A percentile compares a stretch with the other conserved stretches of the same genome.
Conservation (phyloP, 78 protist species). For the Trichosphaerium sp. region DNA sequence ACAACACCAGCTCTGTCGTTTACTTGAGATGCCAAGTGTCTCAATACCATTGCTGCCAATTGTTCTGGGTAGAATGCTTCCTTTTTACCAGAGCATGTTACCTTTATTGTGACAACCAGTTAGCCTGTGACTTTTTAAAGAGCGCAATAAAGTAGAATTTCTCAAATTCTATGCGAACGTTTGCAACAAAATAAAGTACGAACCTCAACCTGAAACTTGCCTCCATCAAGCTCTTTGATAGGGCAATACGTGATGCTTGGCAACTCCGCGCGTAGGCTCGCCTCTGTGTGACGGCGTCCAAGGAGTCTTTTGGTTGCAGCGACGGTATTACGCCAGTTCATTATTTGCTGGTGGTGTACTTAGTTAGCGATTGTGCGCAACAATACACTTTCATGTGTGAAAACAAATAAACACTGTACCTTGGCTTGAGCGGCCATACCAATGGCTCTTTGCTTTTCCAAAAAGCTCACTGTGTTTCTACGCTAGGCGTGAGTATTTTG, state of each 20-base stretch:
- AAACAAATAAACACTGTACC: too few species aligned
- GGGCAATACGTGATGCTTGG: too few species aligned
- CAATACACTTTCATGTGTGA: too few species aligned
- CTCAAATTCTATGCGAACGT: too few species aligned
- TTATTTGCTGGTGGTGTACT: not conserved
- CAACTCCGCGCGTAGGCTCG: too few species aligned
- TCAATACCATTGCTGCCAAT: conserved; percentile 67
- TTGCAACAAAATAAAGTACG: too few species aligned
- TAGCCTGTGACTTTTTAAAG: too few species aligned
- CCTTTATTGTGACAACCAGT: conserved; percentile 44
- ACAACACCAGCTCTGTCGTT: conserved; percentile 41
- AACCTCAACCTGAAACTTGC: too few species aligned
- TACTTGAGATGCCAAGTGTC: conserved; percentile 47
- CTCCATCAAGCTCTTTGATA: too few species aligned
- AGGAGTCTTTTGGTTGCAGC: conserved; percentile 58
- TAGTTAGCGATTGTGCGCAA: too few species aligned
- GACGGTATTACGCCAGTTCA: conserved; percentile 77
- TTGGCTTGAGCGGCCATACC: conserved; percentile 59
- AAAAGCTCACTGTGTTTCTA: conserved; percentile 26
- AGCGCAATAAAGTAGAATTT: too few species aligned
- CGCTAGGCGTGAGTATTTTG: not conserved
- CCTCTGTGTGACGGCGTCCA: too few species aligned
- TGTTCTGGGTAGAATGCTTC: conserved; percentile 41
- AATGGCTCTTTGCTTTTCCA: conserved; percentile 39
- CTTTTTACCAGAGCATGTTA: conserved; percentile 45